Percentiles rank a stretch among this genome's conserved stretches.
Evolutionary conservation across 257 asterid species (phyloP).

Genomic region (Plectranthus barbatus): DNA sequence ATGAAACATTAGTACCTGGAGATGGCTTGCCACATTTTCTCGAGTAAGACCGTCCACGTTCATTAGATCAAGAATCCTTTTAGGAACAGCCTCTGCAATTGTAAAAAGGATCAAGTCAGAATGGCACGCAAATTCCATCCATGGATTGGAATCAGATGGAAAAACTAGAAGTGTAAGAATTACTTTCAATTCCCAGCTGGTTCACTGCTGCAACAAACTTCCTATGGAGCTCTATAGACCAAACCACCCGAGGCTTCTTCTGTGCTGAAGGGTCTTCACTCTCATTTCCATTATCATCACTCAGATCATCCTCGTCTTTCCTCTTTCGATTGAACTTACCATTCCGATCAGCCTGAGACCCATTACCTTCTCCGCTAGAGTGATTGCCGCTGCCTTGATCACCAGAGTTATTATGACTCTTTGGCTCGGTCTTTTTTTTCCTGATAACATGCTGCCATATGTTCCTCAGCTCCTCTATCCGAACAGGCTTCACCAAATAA

Average conservation of each 20-base stretch:
- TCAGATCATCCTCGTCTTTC: constrained; percentile 45
- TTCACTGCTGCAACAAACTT: constrained; percentile 54
- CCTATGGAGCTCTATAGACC: constrained; percentile 61
- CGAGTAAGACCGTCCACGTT: constrained; percentile 57
- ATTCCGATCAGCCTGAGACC: constrained; percentile 41
- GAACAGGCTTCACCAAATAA: constrained; percentile 62
- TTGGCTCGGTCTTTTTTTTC: constrained; percentile 31
- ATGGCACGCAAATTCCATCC: neutral
- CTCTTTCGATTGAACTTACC: constrained; percentile 39
- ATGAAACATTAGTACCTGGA: constrained; percentile 35
- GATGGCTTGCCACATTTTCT: constrained; percentile 70
- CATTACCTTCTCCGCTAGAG: constrained; percentile 45
- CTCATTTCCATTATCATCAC: constrained; percentile 37
- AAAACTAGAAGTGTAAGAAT: constrained; percentile 15
- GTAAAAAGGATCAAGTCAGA: neutral
- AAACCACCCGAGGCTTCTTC: constrained; percentile 64
- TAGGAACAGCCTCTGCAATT: constrained; percentile 60
- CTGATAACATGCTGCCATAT: constrained; percentile 64
- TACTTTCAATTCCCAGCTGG: constrained; percentile 60
- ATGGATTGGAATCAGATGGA: neutral
- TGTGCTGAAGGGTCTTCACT: constrained; percentile 44
- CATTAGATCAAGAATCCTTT: constrained; percentile 71
- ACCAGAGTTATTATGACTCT: constrained; percentile 20
- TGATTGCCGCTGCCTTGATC: constrained; percentile 22
- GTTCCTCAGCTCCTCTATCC: constrained; percentile 52